Percentiles rank a stretch among this genome's conserved stretches.
These are phyloP conservation scores for Pleurostoma richardsiae DNA, from an alignment of 2,329 filamentous ascomycete genomes.

Conservation along the genomic window DNA sequence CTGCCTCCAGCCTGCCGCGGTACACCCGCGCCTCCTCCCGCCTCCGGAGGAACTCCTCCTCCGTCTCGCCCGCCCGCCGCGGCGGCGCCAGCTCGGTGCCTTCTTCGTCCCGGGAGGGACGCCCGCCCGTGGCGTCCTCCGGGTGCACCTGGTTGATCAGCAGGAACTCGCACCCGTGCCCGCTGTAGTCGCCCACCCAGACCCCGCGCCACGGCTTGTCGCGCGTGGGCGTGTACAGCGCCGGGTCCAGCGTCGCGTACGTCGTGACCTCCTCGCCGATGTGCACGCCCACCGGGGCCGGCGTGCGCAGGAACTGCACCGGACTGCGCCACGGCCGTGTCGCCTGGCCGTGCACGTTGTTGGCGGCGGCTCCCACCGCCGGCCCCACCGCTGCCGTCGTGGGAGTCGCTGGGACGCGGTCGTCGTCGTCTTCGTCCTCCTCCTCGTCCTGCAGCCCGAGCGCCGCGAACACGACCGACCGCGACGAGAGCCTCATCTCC, in stretches of 20 bases:
- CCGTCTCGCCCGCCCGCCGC: conserved; percentile 33
- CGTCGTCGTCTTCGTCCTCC: background rate
- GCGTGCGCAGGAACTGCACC: conserved; percentile 6
- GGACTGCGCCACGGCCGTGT: conserved; percentile 7
- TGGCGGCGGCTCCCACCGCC: background rate
- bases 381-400: background rate
- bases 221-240: conserved; percentile 72
- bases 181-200: conserved; percentile 86
- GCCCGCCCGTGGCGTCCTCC: conserved; percentile 23
- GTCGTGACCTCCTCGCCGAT: conserved; percentile 55
- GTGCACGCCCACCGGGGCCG: conserved; percentile 32
- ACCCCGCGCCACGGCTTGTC: conserved; percentile 84
- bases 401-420: conserved; percentile 1
- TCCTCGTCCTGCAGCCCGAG: background rate
- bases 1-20: conserved; percentile 67
- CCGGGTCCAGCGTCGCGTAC: conserved; percentile 65
- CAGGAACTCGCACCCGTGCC: conserved; percentile 85
- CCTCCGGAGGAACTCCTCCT: conserved; percentile 38
- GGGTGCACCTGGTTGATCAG: conserved; percentile 70
- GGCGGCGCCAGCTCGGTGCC: conserved; percentile 29
- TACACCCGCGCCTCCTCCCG: conserved; percentile 46
- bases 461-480: background rate
- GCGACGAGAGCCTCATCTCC: conserved; percentile 46
- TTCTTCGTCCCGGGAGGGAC: conserved; percentile 24
- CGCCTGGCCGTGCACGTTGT: conserved; percentile 15